These are phyloP conservation scores for Curvularia sp. DNA, from an alignment of 2,329 filamentous ascomycete species.

Conservation along the genomic window DNA sequence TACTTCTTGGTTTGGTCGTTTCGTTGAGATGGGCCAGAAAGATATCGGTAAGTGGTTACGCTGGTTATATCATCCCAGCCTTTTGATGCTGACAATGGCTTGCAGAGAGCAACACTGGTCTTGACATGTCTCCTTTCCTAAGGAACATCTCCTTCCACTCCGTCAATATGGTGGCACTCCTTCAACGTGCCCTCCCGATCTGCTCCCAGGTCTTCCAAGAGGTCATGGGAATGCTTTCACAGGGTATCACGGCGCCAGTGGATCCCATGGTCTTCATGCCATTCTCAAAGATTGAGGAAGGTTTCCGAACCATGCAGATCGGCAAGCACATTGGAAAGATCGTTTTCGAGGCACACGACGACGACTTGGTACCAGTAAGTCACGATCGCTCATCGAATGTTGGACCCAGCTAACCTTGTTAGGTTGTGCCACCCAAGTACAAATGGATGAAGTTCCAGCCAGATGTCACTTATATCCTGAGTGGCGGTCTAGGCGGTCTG, in stretches of 20 bases:
- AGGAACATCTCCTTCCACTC: slow-evolving; percentile 18
- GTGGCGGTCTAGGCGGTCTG: slow-evolving; percentile 35
- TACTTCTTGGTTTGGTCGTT: slow-evolving; percentile 42
- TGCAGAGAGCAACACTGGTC: slow-evolving; percentile 11
- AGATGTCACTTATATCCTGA: slow-evolving; percentile 26
- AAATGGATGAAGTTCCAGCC: too few species aligned
- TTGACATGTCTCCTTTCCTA: slow-evolving; percentile 24
- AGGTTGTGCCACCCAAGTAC: too few species aligned
- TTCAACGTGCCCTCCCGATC: slow-evolving; percentile 14
- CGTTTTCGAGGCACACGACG: too few species aligned
- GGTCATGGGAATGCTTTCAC: not conserved
- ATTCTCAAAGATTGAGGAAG: slow-evolving; percentile 16
- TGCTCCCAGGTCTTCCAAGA: slow-evolving; percentile 12
- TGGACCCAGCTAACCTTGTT: too few species aligned
- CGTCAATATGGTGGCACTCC: slow-evolving; percentile 13
- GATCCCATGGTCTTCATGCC: slow-evolving; percentile 13
- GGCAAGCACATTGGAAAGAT: slow-evolving; percentile 50
- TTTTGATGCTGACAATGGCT: not conserved
- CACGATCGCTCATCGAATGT: too few species aligned
- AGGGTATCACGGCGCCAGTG: slow-evolving; percentile 1
- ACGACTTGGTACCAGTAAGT: too few species aligned
- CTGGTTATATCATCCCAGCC: too few species aligned
- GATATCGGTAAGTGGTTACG: slow-evolving; percentile 14
- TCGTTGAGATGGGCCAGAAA: slow-evolving; percentile 35
- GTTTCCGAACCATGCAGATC: slow-evolving; percentile 30